Conservation (phyloP, 2,329 filamentous ascomycete species). For the Alternaria panax region DNA sequence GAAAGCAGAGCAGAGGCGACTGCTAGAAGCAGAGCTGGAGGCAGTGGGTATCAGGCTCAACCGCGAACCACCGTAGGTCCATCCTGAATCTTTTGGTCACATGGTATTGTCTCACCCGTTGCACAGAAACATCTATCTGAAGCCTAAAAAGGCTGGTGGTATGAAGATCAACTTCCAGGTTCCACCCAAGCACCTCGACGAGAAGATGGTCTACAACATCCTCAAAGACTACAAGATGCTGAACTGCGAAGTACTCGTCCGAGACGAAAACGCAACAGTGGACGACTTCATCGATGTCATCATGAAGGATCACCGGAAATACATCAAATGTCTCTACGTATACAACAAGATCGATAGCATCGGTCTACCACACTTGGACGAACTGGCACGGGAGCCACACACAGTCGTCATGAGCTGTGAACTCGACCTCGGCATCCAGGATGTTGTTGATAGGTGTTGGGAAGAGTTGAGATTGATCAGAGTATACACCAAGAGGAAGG, state of each 20-base stretch:
- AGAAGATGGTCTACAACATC: constrained; percentile 98
- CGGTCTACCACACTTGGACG: constrained; percentile 90
- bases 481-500: constrained; percentile 90
- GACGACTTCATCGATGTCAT: constrained; percentile 99
- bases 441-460: constrained; percentile 96
- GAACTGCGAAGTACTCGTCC: constrained; percentile 93
- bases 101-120: not conserved
- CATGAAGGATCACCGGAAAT: constrained; percentile 98
- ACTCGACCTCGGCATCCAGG: constrained; percentile 87
- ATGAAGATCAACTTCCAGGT: constrained; percentile 98
- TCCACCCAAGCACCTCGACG: constrained; percentile 89
- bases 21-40: constrained; percentile 91
- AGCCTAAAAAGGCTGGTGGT: constrained; percentile 91
- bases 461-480: constrained; percentile 88
- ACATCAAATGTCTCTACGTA: constrained; percentile 92
- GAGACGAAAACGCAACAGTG: constrained; percentile 91
- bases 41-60: constrained; percentile 95
- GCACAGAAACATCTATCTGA: constrained; percentile 90
- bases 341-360: constrained; percentile 99
- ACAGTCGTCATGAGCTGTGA: constrained; percentile 98
- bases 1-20: constrained; percentile 86
- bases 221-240: constrained; percentile 98
- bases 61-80: constrained; percentile 77
- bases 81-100: too few species aligned
- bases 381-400: constrained; percentile 87